Base-by-base conservation (phyloP, 2,329 filamentous ascomycete species). In the Hymenoscyphus albidus region DNA sequence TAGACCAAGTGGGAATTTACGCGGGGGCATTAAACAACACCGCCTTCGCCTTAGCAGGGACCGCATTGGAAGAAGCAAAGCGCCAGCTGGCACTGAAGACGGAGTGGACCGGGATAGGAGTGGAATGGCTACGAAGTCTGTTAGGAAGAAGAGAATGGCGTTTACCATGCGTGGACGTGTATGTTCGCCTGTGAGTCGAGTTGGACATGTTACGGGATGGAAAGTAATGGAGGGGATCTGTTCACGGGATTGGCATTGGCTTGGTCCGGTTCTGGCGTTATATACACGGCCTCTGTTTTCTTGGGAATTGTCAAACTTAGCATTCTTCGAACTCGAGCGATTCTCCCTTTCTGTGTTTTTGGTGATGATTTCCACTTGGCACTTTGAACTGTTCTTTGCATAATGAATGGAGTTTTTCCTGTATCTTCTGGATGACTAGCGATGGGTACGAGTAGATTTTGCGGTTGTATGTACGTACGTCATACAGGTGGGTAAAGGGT, bases 161-260 rank as follows among this genome's bases (percentile, higher is more conserved):
- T 71, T 85, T 99, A 69, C 92, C 94, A 64, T 97, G 93, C 76
- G 84, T 99, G 77, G 93, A 97, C 77, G 85, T 98, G 38, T 88
- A 93, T 72, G 87, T 98, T 62, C 83, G 91, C 68, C 79, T 97
- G 69, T 95, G 65, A 74, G 22, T 27, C n/a, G 35, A 12, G 22
- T 40, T 40, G 39, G 40, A 54, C 16, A 54, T 61, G 40, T 38
- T 39, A 40, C 14, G n/a, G n/a, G 16, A 61, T 35, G 35, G 42
- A 42, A 61, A 48, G 27, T 51, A 61, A 61, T 61, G 59, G 22
- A 42, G 10, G 14, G 32, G 12, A 16, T 22, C 27, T 27, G 13
- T 61, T n/a, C 51, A 22, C 22, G 44, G 59, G 42, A 54, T 61
- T 54, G 40, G 59, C 14, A 13, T 51, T 22, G 31, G 35, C 9